Evolutionary conservation across 164 flowering plant species (phyloP), one percentile per base, ranked within the genome.

Genomic region (Chimonanthus salicifolius): DNA sequence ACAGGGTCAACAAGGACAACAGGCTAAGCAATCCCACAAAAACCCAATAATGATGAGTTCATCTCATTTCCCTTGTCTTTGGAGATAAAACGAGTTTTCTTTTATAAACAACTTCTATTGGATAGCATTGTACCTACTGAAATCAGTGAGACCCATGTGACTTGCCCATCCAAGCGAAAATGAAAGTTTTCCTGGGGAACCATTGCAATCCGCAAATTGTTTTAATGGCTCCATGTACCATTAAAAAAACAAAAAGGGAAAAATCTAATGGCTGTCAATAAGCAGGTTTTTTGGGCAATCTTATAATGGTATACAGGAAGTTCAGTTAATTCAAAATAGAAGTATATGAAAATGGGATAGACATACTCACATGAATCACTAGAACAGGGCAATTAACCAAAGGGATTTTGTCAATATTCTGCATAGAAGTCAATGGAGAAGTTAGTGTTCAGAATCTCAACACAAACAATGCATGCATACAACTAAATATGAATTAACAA

Each of bases 381-480:
- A 83, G 72, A 10, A 83, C 82, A 62, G 84, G 82, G 62, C 86
- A 83, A n/a, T 75, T 75, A 54, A 83, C 86, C 68, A 74, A 64
- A 13, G 82, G 81, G 62, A 83, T 81, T 74, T 81, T 83, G 78
- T 83, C 86, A 65, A 83, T 79, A 70, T 81, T 83, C 86, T 83
- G 86, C 78, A 78, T 50, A 69, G 62, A 49, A 72, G 15, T 13
- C 3, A 65, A 69, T 49, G 62, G 10, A 67, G 4, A 47, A 69
- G 54, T 43, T 51, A 65, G 43, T 7, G 60, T 20, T 51, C 15
- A 78, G 69, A 50, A 4, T 11, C 13, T 5, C 4, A 33, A 44
- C 7, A 64, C 7, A 64, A 66, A 21, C 13, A 10, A 64, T 6
- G 43, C 50, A 60, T 9, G 51, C 45, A 74, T 16, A 71, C 33